Evolutionary conservation across 139 green algal genomes (phyloP), one percentile per base, ranked within the genome.

Genomic region (Chlorella sp.): DNA sequence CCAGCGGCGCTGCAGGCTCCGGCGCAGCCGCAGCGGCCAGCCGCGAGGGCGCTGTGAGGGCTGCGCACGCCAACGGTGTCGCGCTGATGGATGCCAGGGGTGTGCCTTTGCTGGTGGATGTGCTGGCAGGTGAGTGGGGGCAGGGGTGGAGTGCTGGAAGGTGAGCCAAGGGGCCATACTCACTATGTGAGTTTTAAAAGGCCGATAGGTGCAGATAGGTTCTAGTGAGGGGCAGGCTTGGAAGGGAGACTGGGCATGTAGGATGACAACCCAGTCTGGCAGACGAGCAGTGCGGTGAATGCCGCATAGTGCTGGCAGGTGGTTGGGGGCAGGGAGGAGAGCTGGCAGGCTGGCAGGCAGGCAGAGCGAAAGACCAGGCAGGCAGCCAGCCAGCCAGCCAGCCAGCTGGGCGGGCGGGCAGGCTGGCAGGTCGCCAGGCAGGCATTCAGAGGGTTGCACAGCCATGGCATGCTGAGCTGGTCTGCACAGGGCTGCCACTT

Each of bases 71-170:
- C 39, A 99, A 99, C 88, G 94, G 89, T 4, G 93, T 90, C 11
- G 90, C 91, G 5, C 94, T 99, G 61, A 89, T 97, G 85, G 91
- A 94, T 7, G 92, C 93, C 3, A 94, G 96, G 0, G 97, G 96
- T 0, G 89, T 98, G 68, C 86, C 96, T 90, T 91, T 99, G 87
- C 89, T 96, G 24, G 95, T 97, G 19, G 97, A 99, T 86, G 78
- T 98, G n/a, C 88, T 97, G n/a, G 91, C 97, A 80, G 81, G 88
- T 91, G 66, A 28, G 87, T 36, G n/a, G 14, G 28, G 5, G 34
- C n/a, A n/a, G n/a, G n/a, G n/a, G n/a, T n/a, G n/a, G n/a, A n/a
- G 78, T 98, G n/a, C 88, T 97, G n/a, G 91, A 96, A 80, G 81
- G 88, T 22, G 11, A 42, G 48, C 48, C 48, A 57, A 57, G 7